phyloP scores from a whole-genome alignment of 768 basidiomycete genomes.

The Pleurotus tuoliensis region DNA sequence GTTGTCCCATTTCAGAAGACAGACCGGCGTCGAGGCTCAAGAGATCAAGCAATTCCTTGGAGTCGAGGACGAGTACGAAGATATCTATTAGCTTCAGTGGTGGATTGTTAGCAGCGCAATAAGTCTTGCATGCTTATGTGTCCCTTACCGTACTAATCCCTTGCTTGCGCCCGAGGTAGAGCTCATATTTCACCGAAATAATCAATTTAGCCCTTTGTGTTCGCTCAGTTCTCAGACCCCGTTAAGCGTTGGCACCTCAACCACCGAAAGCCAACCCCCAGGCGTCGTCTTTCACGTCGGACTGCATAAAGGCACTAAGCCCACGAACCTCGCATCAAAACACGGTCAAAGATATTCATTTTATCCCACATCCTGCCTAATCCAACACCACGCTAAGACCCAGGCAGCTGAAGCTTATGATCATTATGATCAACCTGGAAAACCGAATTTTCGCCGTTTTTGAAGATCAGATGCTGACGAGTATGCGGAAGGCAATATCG shows the following conservation, averaged over 20 bases:
- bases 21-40: slow-evolving; percentile 50
- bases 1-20: slow-evolving; percentile 61
- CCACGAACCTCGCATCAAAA: too few species aligned
- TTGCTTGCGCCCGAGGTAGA: not conserved
- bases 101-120: not conserved
- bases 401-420: too few species aligned
- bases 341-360: not conserved
- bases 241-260: too few species aligned
- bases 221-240: too few species aligned
- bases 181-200: not conserved
- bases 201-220: not conserved
- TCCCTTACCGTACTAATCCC: not conserved
- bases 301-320: too few species aligned
- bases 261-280: too few species aligned
- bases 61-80: slow-evolving; percentile 74
- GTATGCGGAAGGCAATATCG: not conserved
- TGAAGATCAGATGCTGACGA: not conserved
- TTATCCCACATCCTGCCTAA: not conserved
- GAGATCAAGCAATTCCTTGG: slow-evolving; percentile 68
- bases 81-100: slow-evolving; percentile 41
- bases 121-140: not conserved
- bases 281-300: too few species aligned
- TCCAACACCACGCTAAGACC: too few species aligned
- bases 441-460: slow-evolving; percentile 6
- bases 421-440: not conserved